These are phyloP conservation scores for Trametes sanguinea DNA, from an alignment of 768 basidiomycete genomes.

Conservation along the genomic window DNA sequence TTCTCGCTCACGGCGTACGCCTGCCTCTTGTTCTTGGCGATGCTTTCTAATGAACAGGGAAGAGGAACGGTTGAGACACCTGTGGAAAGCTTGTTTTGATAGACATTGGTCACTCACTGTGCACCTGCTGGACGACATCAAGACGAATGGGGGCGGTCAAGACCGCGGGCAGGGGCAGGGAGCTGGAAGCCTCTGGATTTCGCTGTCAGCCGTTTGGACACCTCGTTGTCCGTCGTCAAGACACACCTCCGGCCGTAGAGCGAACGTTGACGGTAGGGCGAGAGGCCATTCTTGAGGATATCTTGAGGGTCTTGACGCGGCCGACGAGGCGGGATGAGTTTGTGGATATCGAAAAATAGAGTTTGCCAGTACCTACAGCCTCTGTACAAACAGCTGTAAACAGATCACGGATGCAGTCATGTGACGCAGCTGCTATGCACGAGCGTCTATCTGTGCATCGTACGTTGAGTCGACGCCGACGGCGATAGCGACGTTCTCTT, in stretches of 20 bases:
- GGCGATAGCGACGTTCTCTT: too few species aligned
- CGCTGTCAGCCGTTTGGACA: constrained; percentile 5
- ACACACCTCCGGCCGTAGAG: constrained; percentile 71
- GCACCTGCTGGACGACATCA: constrained; percentile 97
- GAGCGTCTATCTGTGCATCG: too few species aligned
- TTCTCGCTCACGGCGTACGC: constrained; percentile 96
- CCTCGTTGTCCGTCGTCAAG: too few species aligned
- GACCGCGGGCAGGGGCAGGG: constrained; percentile 92
- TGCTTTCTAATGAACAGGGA: too few species aligned
- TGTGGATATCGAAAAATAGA: constrained; percentile 27
- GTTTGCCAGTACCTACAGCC: constrained; percentile 29
- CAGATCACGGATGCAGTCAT: neutral
- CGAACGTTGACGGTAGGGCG: constrained; percentile 89
- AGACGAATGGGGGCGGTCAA: constrained; percentile 97
- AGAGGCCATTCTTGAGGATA: constrained; percentile 73
- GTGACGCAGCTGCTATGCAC: neutral
- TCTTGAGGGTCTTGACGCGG: constrained; percentile 46
- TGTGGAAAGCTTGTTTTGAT: neutral
- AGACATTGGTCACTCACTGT: constrained; percentile 75
- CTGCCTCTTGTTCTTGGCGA: constrained; percentile 98
- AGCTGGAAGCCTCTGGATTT: constrained; percentile 73
- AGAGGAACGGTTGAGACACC: too few species aligned
- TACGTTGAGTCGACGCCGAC: too few species aligned
- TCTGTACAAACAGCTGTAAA: constrained; percentile 20
- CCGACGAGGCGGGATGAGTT: constrained; percentile 23